Evolutionary conservation across 805 yeast species (phyloP).

Genomic region (Wickerhamiella sergipiensis): DNA sequence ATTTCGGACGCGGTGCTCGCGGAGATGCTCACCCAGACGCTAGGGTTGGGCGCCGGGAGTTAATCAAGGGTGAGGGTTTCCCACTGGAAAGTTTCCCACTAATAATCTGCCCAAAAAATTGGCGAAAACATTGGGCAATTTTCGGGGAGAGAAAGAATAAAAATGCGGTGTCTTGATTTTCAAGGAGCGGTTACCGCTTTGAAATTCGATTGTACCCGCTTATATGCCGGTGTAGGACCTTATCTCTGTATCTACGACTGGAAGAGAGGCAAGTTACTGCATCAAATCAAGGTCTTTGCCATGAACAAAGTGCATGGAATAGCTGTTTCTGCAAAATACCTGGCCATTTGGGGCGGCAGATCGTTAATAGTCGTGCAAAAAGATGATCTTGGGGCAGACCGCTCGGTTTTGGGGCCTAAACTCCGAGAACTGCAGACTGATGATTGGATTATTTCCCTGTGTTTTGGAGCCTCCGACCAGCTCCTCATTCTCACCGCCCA

Average conservation of each 20-base stretch:
- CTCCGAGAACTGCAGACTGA: conserved; percentile 28
- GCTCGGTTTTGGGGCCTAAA: conserved; percentile 14
- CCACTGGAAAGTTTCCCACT: neutral
- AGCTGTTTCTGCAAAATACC: conserved; percentile 24
- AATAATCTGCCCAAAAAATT: neutral
- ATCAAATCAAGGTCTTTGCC: conserved; percentile 37
- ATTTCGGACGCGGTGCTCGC: neutral
- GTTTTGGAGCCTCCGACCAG: conserved; percentile 30
- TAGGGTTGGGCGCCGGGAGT: neutral
- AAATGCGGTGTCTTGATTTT: neutral
- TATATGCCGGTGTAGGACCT: conserved; percentile 65
- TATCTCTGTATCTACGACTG: conserved; percentile 40
- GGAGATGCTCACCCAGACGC: neutral
- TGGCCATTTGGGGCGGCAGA: conserved; percentile 55
- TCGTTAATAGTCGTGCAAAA: conserved; percentile 29
- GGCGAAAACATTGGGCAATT: too few species aligned
- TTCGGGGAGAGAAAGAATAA: too few species aligned
- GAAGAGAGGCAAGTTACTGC: conserved; percentile 26
- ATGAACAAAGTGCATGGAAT: conserved; percentile 79
- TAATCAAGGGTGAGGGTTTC: neutral
- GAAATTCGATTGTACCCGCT: conserved; percentile 26
- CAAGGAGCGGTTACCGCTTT: conserved; percentile 57
- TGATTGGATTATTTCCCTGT: conserved; percentile 70
- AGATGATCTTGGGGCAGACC: conserved; percentile 27
- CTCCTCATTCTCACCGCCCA: conserved; percentile 64